These are phyloP conservation scores for Chlorella sp. DNA, from an alignment of 139 green algal species.

Conservation along the genomic window DNA sequence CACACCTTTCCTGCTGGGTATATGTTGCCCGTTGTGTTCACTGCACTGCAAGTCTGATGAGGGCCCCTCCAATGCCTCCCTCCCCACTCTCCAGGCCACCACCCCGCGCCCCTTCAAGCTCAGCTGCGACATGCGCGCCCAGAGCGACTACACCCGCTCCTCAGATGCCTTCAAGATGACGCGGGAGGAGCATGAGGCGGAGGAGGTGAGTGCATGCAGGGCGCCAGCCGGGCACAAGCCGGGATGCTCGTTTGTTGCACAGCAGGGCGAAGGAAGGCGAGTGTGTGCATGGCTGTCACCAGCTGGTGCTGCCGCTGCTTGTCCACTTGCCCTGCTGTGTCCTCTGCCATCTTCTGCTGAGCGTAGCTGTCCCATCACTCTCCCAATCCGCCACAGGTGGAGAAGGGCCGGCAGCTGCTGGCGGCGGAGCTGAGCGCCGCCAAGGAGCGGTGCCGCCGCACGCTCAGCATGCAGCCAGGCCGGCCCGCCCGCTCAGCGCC, in stretches of 20 bases:
- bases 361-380: too few relatives aligned
- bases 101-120: background rate
- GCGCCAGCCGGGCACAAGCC: too few relatives aligned
- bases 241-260: too few relatives aligned
- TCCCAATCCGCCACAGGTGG: background rate
- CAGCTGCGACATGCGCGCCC: background rate
- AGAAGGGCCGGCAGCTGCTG: background rate
- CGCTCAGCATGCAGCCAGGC: background rate
- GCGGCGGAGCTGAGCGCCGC: background rate
- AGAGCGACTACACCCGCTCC: background rate
- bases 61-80: too few relatives aligned
- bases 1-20: too few relatives aligned
- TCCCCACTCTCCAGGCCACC: background rate
- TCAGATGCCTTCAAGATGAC: background rate
- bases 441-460: background rate
- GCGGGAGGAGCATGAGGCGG: constrained; percentile 1
- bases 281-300: too few relatives aligned
- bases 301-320: too few relatives aligned
- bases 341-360: too few relatives aligned
- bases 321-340: too few relatives aligned
- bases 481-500: background rate
- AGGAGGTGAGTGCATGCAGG: background rate
- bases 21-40: too few relatives aligned
- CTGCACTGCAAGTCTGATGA: too few relatives aligned
- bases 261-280: too few relatives aligned